Evolutionary conservation across 2,329 filamentous ascomycete genomes (phyloP), one percentile per base, ranked within the genome.

Genomic region (Fusarium drepaniforme): DNA sequence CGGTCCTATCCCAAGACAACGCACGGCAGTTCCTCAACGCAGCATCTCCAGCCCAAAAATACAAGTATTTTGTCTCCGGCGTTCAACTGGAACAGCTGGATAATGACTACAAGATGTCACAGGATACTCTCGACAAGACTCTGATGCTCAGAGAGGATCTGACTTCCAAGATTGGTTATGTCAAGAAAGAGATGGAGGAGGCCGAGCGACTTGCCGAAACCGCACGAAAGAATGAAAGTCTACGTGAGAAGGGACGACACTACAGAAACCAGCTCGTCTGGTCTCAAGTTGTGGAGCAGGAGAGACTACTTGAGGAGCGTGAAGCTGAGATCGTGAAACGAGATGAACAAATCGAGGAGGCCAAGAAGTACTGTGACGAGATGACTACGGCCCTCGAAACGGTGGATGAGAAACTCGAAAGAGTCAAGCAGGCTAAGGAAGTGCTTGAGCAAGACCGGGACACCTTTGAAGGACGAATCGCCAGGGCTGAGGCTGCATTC

Each of bases 61-160:
- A 98, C 87, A 97, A 94, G 76, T 98, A 98, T 80, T 99, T 99
- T 80, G 90, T 98, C 70, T 95, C 96, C 78, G 97, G 97, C 30
- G 97, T 98, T 0, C 96, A 98, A 78, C 89, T 99, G 1, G 95
- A 98, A 81, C 93, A 96, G 77, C 88, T 99, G 12, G 95, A 98
- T 81, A 92, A 94, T 72, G 97, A 99, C 80, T 99, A 99, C 82
- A 90, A 92, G 68, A 86, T 98, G 67, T 91, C 98, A 16, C 91
- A 93, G 71, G 93, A 97, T 75, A 93, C 90, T 5, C 87, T 97
- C 23, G 93, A 98, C 74, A 90, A 90, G 38, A 94, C 83, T 3
- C 67, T 83, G 3, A 67, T 81, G n/a, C 75, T 84, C 28, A 80
- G 82, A 49, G 82, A 84, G 1, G 83, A 85, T 58, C 78, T 85